Evolutionary conservation across 1,139 yeast genomes (phyloP).

Genomic region (Yamadazyma epiphylla): DNA sequence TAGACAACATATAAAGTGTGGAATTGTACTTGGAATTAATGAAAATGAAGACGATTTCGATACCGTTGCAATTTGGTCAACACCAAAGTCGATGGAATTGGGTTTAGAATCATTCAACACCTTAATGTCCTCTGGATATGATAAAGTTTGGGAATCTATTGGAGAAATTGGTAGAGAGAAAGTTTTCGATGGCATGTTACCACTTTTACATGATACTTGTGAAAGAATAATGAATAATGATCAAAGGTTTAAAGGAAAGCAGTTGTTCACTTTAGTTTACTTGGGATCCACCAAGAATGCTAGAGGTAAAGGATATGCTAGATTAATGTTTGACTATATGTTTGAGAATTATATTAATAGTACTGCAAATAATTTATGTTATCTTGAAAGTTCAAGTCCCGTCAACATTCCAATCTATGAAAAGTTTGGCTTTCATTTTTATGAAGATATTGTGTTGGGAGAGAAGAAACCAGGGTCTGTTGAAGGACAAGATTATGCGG

Average conservation of each 20-base stretch:
- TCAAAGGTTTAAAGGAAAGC: slow-evolving; percentile 33
- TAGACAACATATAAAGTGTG: slow-evolving; percentile 53
- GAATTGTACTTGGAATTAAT: slow-evolving; percentile 49
- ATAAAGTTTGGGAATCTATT: slow-evolving; percentile 46
- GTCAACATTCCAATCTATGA: slow-evolving; percentile 56
- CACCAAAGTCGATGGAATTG: slow-evolving; percentile 41
- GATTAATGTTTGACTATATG: slow-evolving; percentile 55
- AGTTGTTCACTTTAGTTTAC: slow-evolving; percentile 56
- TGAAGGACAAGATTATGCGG: slow-evolving; percentile 46
- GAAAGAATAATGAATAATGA: slow-evolving; percentile 33
- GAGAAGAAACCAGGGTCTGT: slow-evolving; percentile 25
- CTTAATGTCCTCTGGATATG: slow-evolving; percentile 56
- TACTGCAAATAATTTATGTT: slow-evolving; percentile 37
- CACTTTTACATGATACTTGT: slow-evolving; percentile 50
- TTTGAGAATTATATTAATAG: slow-evolving; percentile 49
- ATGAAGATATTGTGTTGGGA: slow-evolving; percentile 50
- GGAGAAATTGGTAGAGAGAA: slow-evolving; percentile 53
- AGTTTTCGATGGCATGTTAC: slow-evolving; percentile 54
- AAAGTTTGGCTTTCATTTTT: slow-evolving; percentile 51
- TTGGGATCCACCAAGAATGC: slow-evolving; percentile 57
- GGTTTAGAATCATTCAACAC: slow-evolving; percentile 50
- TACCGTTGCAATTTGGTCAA: slow-evolving; percentile 62
- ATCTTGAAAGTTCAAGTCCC: slow-evolving; percentile 57
- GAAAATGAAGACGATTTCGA: slow-evolving; percentile 48
- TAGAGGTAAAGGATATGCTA: slow-evolving; percentile 65